phyloP scores from a whole-genome alignment of 495 filamentous ascomycete species.

The Choiromyces venosus region DNA sequence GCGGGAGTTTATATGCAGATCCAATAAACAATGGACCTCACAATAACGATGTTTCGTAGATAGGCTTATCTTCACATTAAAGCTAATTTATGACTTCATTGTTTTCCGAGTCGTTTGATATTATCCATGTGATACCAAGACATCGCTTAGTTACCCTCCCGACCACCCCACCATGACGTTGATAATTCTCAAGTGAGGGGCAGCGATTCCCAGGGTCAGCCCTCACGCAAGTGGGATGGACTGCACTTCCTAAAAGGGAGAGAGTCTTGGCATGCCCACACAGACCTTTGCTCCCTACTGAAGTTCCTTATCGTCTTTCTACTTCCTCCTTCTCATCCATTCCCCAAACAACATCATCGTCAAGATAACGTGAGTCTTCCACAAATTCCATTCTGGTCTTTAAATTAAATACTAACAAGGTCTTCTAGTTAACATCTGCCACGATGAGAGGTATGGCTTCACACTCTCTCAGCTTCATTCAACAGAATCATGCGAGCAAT shows the following conservation, averaged over 20 bases:
- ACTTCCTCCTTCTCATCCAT: not conserved
- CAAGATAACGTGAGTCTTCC: not conserved
- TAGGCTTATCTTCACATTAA: not conserved
- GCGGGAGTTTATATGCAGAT: not conserved
- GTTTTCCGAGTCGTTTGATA: not conserved
- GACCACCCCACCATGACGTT: not conserved
- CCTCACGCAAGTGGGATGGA: not conserved
- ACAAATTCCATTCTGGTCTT: not conserved
- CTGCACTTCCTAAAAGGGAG: not conserved
- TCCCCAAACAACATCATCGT: not conserved
- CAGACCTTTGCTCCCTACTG: not conserved
- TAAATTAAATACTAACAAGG: not conserved
- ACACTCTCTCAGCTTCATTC: slow-evolving; percentile 3
- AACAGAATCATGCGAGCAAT: slow-evolving; percentile 9
- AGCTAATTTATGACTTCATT: not conserved
- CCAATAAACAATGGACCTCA: not conserved
- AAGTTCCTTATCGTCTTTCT: not conserved
- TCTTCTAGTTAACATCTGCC: not conserved
- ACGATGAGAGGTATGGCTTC: slow-evolving; percentile 1
- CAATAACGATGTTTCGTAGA: not conserved
- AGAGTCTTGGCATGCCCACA: not conserved
- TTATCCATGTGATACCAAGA: not conserved
- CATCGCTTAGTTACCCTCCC: not conserved
- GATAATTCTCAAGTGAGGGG: not conserved
- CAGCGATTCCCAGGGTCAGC: not conserved